phyloP scores from a whole-genome alignment of 2,329 filamentous ascomycete species.

The Fusarium nelsonii region DNA sequence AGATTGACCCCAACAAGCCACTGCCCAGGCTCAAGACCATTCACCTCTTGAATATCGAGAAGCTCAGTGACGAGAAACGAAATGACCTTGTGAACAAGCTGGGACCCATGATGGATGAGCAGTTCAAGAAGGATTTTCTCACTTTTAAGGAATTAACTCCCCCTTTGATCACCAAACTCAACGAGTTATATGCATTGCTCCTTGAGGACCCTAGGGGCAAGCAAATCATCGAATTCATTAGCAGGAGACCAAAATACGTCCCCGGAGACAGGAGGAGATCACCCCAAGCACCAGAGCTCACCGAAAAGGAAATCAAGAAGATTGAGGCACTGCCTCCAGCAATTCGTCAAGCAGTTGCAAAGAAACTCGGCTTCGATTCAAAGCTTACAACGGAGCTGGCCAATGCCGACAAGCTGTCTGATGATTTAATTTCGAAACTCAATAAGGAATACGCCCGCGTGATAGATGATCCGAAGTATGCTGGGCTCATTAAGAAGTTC shows the following conservation, averaged over 20 bases:
- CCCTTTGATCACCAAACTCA: slow-evolving; percentile 18
- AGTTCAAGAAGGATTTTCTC: slow-evolving; percentile 10
- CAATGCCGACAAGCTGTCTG: neutral
- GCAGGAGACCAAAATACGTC: neutral
- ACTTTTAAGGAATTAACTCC: slow-evolving; percentile 1
- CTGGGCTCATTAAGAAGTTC: neutral
- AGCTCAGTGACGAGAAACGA: neutral
- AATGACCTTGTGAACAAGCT: neutral
- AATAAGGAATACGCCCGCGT: neutral
- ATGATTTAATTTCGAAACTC: neutral
- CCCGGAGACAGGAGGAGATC: neutral
- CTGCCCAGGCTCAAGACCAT: slow-evolving; percentile 7
- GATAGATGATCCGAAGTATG: neutral
- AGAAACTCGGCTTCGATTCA: neutral
- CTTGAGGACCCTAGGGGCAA: neutral
- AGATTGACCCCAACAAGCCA: slow-evolving; percentile 2
- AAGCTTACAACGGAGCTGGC: neutral
- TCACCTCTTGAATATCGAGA: slow-evolving; percentile 20
- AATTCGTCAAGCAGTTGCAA: neutral
- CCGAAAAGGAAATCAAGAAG: neutral
- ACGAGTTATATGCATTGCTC: slow-evolving; percentile 11
- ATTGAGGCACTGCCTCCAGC: neutral
- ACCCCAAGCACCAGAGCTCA: neutral
- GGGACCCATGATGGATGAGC: neutral
- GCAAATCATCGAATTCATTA: neutral